Conservation (phyloP, 1,139 yeast genomes). For the Hyphopichia fennica region DNA sequence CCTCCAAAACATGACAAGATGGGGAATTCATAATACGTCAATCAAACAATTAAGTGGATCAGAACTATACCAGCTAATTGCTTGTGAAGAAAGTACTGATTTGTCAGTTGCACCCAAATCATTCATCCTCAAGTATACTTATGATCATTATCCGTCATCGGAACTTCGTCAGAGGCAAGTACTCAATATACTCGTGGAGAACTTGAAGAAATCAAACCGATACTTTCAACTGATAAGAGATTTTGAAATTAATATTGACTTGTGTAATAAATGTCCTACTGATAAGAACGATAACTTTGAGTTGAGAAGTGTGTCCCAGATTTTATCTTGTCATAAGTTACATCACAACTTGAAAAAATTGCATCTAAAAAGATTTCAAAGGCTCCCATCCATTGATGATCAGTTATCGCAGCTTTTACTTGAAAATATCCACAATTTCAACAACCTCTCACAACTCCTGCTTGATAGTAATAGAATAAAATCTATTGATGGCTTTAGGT, state of each 20-base stretch:
- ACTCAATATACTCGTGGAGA: neutral
- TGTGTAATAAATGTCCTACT: slow-evolving; percentile 11
- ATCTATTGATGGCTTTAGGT: slow-evolving; percentile 8
- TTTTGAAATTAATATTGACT: slow-evolving; percentile 15
- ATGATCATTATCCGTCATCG: slow-evolving; percentile 5
- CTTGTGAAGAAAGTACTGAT: neutral
- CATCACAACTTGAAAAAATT: slow-evolving; percentile 12
- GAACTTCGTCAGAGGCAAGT: neutral
- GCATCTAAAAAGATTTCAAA: slow-evolving; percentile 7
- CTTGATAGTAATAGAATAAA: slow-evolving; percentile 4
- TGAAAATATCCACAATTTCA: neutral
- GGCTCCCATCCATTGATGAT: neutral
- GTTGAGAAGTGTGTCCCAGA: slow-evolving; percentile 3
- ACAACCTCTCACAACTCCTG: slow-evolving; percentile 3
- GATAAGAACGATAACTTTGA: slow-evolving; percentile 8
- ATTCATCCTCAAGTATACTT: slow-evolving; percentile 3
- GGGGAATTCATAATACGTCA: slow-evolving; percentile 2
- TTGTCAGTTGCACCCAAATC: slow-evolving; percentile 4
- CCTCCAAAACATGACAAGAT: neutral
- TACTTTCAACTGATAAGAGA: slow-evolving; percentile 7
- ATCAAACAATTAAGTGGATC: neutral
- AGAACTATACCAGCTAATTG: slow-evolving; percentile 1
- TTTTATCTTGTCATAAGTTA: slow-evolving; percentile 9
- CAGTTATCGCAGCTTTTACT: neutral
- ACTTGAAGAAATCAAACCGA: slow-evolving; percentile 3